Evolutionary conservation across 2,329 filamentous ascomycete species (phyloP).

Genomic region (Gnomoniopsis sp.): DNA sequence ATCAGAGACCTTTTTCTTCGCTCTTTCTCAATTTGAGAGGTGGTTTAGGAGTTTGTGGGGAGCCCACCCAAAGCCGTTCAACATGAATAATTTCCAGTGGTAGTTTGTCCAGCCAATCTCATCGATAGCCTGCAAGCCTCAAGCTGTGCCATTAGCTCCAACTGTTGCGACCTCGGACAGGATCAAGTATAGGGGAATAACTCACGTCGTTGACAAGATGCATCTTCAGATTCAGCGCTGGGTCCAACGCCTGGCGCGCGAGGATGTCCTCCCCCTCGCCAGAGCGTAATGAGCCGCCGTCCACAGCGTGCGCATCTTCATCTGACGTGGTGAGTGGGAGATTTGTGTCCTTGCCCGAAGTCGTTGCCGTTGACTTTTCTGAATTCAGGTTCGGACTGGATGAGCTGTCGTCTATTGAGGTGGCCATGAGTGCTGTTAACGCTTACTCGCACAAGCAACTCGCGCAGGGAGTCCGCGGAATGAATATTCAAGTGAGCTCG

Average conservation of each 20-base stretch:
- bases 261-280: conserved; percentile 37
- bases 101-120: conserved; percentile 60
- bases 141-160: conserved; percentile 22
- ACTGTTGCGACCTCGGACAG: not conserved
- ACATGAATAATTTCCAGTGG: conserved; percentile 57
- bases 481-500: no score
- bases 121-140: conserved; percentile 39
- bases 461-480: no score
- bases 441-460: no score
- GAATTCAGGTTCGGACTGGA: not conserved
- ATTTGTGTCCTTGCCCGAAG: not conserved
- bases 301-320: not conserved
- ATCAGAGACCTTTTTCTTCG: no score
- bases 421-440: no score
- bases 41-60: not conserved
- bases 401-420: no score
- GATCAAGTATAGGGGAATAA: not conserved
- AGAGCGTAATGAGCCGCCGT: conserved; percentile 1
- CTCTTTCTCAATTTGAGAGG: no score
- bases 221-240: conserved; percentile 53
- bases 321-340: not conserved
- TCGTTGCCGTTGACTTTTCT: not conserved
- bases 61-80: conserved; percentile 57
- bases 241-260: conserved; percentile 47
- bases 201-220: conserved; percentile 51